Evolutionary conservation across 2,329 filamentous ascomycete species (phyloP).

Genomic region (Penicillium sp.): DNA sequence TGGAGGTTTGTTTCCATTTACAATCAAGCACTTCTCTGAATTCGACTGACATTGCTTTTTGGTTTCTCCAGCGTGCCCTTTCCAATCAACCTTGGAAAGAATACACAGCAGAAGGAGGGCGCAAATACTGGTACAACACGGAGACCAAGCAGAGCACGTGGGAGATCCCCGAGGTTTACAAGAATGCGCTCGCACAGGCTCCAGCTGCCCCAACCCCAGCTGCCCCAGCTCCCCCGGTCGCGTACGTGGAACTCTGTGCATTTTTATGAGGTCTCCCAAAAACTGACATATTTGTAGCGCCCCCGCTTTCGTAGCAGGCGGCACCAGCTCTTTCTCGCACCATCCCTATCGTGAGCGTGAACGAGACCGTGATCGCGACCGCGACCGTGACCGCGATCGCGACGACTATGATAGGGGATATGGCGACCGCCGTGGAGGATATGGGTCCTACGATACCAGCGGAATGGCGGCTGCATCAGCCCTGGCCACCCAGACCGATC

Average conservation of each 20-base stretch:
- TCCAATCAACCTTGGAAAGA: slow-evolving; percentile 89
- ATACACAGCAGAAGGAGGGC: slow-evolving; percentile 81
- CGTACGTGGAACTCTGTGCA: slow-evolving; percentile 41
- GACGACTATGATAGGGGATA: slow-evolving; percentile 46
- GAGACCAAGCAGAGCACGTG: slow-evolving; percentile 91
- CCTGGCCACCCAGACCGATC: slow-evolving; percentile 58
- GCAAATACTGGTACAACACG: slow-evolving; percentile 94
- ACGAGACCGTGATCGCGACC: slow-evolving; percentile 38
- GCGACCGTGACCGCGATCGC: slow-evolving; percentile 37
- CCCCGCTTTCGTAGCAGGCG: slow-evolving; percentile 62
- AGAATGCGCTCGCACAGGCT: slow-evolving; percentile 67
- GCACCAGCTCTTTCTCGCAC: slow-evolving; percentile 47
- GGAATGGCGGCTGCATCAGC: slow-evolving; percentile 41
- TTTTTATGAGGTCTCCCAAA: not conserved
- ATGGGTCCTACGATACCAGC: slow-evolving; percentile 45
- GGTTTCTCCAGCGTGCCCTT: slow-evolving; percentile 66
- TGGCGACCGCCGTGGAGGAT: slow-evolving; percentile 44
- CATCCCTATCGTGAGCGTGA: slow-evolving; percentile 50
- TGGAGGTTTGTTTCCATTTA: slow-evolving; percentile 62
- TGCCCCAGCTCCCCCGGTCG: slow-evolving; percentile 45
- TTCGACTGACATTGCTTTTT: slow-evolving; percentile 17
- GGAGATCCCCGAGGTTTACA: slow-evolving; percentile 87
- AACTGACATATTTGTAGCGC: slow-evolving; percentile 47
- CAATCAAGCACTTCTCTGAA: slow-evolving; percentile 7
- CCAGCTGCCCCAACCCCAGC: slow-evolving; percentile 27